phyloP scores from a whole-genome alignment of 768 basidiomycete species.

The Leccinum disarticulatum region DNA sequence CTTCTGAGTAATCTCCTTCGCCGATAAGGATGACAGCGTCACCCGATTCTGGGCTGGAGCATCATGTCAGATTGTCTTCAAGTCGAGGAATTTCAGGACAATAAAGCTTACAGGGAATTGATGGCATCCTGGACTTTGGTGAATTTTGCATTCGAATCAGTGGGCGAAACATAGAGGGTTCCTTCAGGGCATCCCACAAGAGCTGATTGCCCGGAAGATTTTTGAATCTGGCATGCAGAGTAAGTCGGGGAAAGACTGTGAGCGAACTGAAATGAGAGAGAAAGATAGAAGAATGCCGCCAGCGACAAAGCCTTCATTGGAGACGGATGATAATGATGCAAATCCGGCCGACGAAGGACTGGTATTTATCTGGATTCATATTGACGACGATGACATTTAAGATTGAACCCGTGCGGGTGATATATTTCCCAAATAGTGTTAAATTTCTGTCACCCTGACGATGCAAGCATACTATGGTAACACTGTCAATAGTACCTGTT shows the following conservation, averaged over 20 bases:
- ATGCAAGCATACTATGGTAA: neutral
- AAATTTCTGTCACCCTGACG: neutral
- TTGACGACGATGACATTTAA: neutral
- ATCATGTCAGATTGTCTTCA: neutral
- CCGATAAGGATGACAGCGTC: neutral
- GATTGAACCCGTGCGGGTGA: neutral
- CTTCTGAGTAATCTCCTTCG: neutral
- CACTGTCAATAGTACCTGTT: neutral
- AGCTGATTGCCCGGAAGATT: slow-evolving; percentile 41
- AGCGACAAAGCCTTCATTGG: slow-evolving; percentile 11
- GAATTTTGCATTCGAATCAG: slow-evolving; percentile 46
- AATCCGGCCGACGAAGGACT: neutral
- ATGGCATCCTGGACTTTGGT: slow-evolving; percentile 55
- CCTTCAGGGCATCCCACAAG: slow-evolving; percentile 54
- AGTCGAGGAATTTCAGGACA: neutral
- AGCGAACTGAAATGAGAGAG: neutral
- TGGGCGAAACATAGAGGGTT: slow-evolving; percentile 58
- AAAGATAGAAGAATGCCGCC: slow-evolving; percentile 5
- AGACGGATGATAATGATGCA: neutral
- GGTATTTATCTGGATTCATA: neutral
- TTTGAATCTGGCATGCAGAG: slow-evolving; percentile 52
- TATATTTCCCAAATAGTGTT: neutral
- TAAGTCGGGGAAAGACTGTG: slow-evolving; percentile 47
- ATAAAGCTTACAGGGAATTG: slow-evolving; percentile 47
- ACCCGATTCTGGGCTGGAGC: neutral